Conservation (phyloP, 2,329 filamentous ascomycete genomes). For the Alternaria ventricosa region DNA sequence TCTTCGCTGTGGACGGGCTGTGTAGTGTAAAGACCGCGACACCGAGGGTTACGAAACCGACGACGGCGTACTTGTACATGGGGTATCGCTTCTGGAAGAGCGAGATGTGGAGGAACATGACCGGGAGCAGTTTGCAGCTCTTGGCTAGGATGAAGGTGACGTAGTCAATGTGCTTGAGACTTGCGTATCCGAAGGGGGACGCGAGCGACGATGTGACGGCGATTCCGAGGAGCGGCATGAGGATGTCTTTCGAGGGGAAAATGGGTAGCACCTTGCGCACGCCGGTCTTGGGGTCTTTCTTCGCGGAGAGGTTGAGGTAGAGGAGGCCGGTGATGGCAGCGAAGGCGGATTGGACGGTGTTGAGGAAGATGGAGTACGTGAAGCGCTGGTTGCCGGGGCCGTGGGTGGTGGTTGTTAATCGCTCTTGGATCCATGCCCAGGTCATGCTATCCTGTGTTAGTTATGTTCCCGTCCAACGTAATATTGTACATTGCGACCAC, state of each 20-base stretch:
- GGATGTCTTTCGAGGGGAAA: conserved; percentile 77
- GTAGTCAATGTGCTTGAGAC: conserved; percentile 93
- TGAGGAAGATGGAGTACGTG: conserved; percentile 92
- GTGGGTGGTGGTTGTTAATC: conserved; percentile 92
- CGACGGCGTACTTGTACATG: conserved; percentile 94
- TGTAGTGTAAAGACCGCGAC: conserved; percentile 96
- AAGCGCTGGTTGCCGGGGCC: conserved; percentile 71
- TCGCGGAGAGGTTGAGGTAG: conserved; percentile 75
- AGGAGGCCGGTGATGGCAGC: conserved; percentile 81
- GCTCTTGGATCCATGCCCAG: conserved; percentile 96
- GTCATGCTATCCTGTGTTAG: conserved; percentile 67
- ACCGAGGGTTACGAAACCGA: conserved; percentile 86
- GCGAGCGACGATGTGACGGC: conserved; percentile 87
- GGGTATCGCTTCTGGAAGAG: conserved; percentile 89
- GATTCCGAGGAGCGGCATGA: conserved; percentile 81
- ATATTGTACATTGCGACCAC: background rate
- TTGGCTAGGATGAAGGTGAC: conserved; percentile 97
- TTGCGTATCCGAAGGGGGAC: conserved; percentile 94
- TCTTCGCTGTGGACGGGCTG: conserved; percentile 57
- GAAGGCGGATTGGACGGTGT: conserved; percentile 92
- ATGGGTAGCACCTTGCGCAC: conserved; percentile 59
- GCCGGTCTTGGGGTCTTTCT: conserved; percentile 50
- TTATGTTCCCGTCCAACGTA: background rate
- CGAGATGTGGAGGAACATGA: conserved; percentile 95
- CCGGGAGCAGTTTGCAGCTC: conserved; percentile 97